Base-by-base conservation (phyloP, 1,284 basidiomycete genomes). In the Pseudozyma flocculosa region DNA sequence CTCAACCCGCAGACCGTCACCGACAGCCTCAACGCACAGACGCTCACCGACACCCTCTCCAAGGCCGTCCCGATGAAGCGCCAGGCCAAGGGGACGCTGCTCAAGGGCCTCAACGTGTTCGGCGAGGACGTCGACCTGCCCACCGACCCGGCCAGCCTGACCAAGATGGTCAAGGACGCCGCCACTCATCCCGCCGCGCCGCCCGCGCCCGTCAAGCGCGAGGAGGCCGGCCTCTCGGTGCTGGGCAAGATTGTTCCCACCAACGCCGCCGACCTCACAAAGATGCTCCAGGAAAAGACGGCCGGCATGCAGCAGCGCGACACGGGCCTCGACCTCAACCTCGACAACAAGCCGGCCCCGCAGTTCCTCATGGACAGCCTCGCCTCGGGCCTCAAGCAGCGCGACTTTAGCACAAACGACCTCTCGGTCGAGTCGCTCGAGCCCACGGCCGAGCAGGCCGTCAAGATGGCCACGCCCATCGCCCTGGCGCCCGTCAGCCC, bases 1-100 rank as follows among this genome's bases (percentile, higher is more conserved):
- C 53, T 63, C 22, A 52, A 59, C 49, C 52, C 17, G 54, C n/a
- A n/a, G n/a, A n/a, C n/a, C n/a, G 45, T 11, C 5, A 50, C 48
- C 10, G 15, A 48, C 10, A 51, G 48, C 10, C 53, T 64, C 23
- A 50, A 59, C 50, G 49, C 14, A 51, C 39, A 40, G 26, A 15
- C 56, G 14, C 30, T 61, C 11, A 52, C 52, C n/a, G 30, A 56
- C 32, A 18, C 26, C 3, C 22, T 48, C 9, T 37, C 50, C 24
- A 15, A 21, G 13, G 18, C 10, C 9, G 18, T 39, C 10, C 43
- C 42, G 9, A 19, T 42, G n/a, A 51, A 45, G 40, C 40, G 50
- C 4, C 45, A 52, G 15, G 43, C 26, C 47, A 55, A 55, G 54
- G 47, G 59, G 21, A 43, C 19, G 21, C 17, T 41, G 19, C 43